These are phyloP conservation scores for Aureobasidium musti DNA, from an alignment of 2,329 filamentous ascomycete species.

Conservation along the genomic window DNA sequence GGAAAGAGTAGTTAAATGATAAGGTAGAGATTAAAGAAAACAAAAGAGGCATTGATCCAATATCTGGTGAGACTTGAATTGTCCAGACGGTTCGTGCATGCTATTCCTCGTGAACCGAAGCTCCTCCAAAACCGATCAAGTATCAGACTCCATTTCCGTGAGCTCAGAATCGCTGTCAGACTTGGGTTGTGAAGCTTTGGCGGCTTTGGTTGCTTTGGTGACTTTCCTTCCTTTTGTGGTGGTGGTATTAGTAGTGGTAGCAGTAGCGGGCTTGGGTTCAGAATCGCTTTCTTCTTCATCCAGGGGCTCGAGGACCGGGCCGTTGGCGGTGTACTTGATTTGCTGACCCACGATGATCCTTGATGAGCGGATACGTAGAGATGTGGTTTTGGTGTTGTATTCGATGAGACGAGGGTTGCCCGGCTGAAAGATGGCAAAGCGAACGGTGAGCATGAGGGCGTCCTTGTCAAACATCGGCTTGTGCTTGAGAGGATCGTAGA, in stretches of 20 bases:
- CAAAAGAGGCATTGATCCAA: not conserved
- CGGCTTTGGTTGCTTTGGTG: not conserved
- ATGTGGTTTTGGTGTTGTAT: not conserved
- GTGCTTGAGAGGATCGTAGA: conserved; percentile 25
- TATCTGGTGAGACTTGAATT: not conserved
- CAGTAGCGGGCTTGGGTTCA: not conserved
- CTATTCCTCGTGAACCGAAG: not conserved
- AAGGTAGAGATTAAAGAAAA: not conserved
- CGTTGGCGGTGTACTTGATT: conserved; percentile 25
- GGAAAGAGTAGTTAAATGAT: not conserved
- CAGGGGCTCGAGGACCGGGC: conserved; percentile 1
- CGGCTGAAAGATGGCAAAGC: conserved; percentile 18
- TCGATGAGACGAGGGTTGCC: conserved; percentile 17
- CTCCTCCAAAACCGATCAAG: not conserved
- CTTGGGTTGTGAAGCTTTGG: not conserved
- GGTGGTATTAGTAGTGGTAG: not conserved
- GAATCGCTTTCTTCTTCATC: conserved; percentile 3
- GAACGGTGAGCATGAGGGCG: not conserved
- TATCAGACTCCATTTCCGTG: conserved; percentile 17
- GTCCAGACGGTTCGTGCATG: not conserved
- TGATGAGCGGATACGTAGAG: conserved; percentile 25
- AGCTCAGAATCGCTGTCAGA: conserved; percentile 23
- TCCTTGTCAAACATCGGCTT: not conserved
- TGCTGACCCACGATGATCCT: conserved; percentile 4
- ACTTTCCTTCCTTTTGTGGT: not conserved